Conservation (phyloP, 1,139 yeast genomes). For the Candida albicans region DNA sequence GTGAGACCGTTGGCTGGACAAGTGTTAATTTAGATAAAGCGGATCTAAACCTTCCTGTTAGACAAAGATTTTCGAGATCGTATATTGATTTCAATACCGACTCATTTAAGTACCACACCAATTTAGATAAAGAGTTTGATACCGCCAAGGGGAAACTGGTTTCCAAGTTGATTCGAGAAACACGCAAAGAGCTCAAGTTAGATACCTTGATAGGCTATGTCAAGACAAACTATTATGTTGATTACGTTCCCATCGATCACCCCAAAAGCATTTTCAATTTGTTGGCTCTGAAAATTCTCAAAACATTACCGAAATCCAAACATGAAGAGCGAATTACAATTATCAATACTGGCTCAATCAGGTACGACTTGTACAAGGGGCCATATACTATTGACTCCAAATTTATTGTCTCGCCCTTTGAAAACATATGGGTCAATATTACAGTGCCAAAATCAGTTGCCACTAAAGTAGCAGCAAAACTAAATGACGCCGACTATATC, state of each 20-base stretch:
- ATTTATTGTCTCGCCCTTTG: conserved; percentile 83
- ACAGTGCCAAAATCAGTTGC: conserved; percentile 56
- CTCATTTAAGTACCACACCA: conserved; percentile 67
- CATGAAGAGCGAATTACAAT: conserved; percentile 56
- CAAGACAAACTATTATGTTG: conserved; percentile 61
- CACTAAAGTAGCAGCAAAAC: conserved; percentile 40
- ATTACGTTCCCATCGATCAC: conserved; percentile 67
- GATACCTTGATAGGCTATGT: conserved; percentile 64
- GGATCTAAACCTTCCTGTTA: conserved; percentile 14
- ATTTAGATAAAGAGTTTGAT: conserved; percentile 28
- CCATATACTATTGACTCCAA: conserved; percentile 79
- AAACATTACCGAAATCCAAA: conserved; percentile 38
- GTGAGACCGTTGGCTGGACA: conserved; percentile 90
- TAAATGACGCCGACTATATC: conserved; percentile 55
- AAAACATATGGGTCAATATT: conserved; percentile 70
- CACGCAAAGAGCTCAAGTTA: conserved; percentile 53
- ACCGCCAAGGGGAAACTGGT: conserved; percentile 55
- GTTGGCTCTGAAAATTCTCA: conserved; percentile 58
- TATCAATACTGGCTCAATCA: conserved; percentile 84
- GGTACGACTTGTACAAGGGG: conserved; percentile 88
- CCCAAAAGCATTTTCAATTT: conserved; percentile 60
- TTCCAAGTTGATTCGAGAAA: conserved; percentile 42
- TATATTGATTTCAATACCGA: conserved; percentile 79
- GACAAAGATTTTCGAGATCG: conserved; percentile 48
- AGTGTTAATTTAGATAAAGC: conserved; percentile 46